These are phyloP conservation scores for Anaeromyces robustus DNA, from an alignment of 192 early-diverging fungal genomes.

Conservation along the genomic window DNA sequence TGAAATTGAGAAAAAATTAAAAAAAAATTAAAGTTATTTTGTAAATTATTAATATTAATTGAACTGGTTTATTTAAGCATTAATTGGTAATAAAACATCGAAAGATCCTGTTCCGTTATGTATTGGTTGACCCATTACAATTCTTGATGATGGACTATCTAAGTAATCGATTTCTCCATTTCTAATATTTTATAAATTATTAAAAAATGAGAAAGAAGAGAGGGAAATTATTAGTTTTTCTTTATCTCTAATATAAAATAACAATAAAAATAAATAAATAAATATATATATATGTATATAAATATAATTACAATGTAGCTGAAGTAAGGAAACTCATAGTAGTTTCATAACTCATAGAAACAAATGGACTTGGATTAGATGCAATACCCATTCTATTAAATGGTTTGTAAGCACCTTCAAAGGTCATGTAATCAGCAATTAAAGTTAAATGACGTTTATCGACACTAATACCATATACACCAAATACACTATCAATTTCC, in stretches of 20 bases:
- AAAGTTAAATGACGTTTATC: constrained; percentile 87
- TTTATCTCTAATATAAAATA: not conserved
- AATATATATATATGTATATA: not conserved
- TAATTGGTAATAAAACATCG: constrained; percentile 45
- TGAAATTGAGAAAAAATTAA: no score
- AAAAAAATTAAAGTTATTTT: no score
- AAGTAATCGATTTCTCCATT: constrained; percentile 79
- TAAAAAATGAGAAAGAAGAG: no score
- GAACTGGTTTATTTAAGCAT: not conserved
- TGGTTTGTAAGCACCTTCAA: constrained; percentile 95
- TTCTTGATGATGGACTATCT: constrained; percentile 75
- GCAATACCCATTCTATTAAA: constrained; percentile 91
- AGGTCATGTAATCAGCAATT: constrained; percentile 99
- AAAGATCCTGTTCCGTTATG: constrained; percentile 87
- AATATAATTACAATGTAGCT: constrained; percentile 43
- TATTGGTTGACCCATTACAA: constrained; percentile 88
- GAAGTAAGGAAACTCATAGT: constrained; percentile 89
- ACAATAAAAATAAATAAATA: not conserved
- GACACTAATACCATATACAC: constrained; percentile 83
- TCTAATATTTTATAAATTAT: not conserved
- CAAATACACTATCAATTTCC: constrained; percentile 84
- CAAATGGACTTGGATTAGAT: constrained; percentile 82
- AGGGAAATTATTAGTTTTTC: no score
- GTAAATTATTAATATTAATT: no score
- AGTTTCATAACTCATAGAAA: constrained; percentile 97